Evolutionary conservation across 768 basidiomycete genomes (phyloP).

Genomic region (Aureoboletus auriporus): DNA sequence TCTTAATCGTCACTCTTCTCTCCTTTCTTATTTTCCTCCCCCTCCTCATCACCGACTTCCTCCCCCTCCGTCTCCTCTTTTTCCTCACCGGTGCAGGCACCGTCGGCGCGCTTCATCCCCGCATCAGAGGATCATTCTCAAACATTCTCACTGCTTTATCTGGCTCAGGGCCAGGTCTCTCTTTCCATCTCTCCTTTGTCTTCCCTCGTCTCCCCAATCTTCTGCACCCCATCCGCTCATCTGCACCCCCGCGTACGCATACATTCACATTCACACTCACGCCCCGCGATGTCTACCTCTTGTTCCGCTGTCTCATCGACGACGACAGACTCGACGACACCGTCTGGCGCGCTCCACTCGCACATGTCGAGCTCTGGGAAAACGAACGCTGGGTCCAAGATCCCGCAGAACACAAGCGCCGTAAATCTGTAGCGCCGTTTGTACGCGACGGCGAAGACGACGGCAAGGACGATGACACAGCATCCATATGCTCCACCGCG

Average conservation of each 20-base stretch:
- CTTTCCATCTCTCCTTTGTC: constrained; percentile 6
- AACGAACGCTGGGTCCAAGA: constrained; percentile 60
- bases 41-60: constrained; percentile 34
- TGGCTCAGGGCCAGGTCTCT: constrained; percentile 16
- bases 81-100: constrained; percentile 29
- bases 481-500: constrained; percentile 4
- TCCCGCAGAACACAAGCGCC: constrained; percentile 1
- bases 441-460: constrained; percentile 12
- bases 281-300: constrained; percentile 27
- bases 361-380: constrained; percentile 75
- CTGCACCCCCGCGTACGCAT: neutral
- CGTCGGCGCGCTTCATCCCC: constrained; percentile 13
- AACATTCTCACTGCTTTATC: constrained; percentile 1
- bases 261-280: constrained; percentile 14
- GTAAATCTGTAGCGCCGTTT: constrained; percentile 2
- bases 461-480: neutral
- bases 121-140: constrained; percentile 1
- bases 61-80: constrained; percentile 46
- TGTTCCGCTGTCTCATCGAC: constrained; percentile 44
- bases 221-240: neutral
- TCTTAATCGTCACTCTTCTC: constrained; percentile 36
- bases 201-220: neutral
- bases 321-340: constrained; percentile 61
- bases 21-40: constrained; percentile 41
- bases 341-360: constrained; percentile 61